phyloP scores from a whole-genome alignment of 2,329 filamentous ascomycete species.

The Arachnomyces sp. region DNA sequence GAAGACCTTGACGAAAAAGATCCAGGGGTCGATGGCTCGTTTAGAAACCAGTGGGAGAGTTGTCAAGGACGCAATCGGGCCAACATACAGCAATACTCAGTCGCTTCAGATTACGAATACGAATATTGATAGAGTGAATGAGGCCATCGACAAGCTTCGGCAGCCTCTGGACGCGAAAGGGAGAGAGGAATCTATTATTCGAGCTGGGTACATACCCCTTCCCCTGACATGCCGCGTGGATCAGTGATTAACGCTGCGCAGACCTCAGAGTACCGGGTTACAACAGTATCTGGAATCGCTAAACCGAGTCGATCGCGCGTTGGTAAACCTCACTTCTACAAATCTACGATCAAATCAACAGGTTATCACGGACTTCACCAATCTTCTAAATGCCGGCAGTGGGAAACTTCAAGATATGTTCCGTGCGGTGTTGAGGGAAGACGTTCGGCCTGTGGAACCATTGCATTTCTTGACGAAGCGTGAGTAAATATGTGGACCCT shows the following conservation, averaged over 20 bases:
- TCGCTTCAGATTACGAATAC: slow-evolving; percentile 76
- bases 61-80: slow-evolving; percentile 83
- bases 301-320: slow-evolving; percentile 78
- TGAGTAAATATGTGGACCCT: slow-evolving; percentile 27
- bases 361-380: slow-evolving; percentile 69
- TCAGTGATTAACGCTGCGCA: slow-evolving; percentile 21
- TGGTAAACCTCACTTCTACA: slow-evolving; percentile 76
- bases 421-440: slow-evolving; percentile 67
- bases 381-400: slow-evolving; percentile 69
- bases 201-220: slow-evolving; percentile 51
- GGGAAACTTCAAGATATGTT: slow-evolving; percentile 79
- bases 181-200: slow-evolving; percentile 84
- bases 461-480: slow-evolving; percentile 89
- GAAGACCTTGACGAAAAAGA: slow-evolving; percentile 87
- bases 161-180: slow-evolving; percentile 90
- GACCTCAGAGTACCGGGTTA: slow-evolving; percentile 73
- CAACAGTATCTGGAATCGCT: slow-evolving; percentile 80
- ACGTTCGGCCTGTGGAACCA: slow-evolving; percentile 73
- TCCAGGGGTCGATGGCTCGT: slow-evolving; percentile 74
- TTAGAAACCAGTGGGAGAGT: slow-evolving; percentile 83
- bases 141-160: slow-evolving; percentile 78
- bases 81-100: slow-evolving; percentile 86
- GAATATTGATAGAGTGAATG: slow-evolving; percentile 80
- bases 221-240: slow-evolving; percentile 3
- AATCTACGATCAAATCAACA: slow-evolving; percentile 88